A percentile compares a stretch with the other conserved stretches of the same genome.
phyloP scores from a whole-genome alignment of 2,329 filamentous ascomycete species.

The Penicillium oxalicum region DNA sequence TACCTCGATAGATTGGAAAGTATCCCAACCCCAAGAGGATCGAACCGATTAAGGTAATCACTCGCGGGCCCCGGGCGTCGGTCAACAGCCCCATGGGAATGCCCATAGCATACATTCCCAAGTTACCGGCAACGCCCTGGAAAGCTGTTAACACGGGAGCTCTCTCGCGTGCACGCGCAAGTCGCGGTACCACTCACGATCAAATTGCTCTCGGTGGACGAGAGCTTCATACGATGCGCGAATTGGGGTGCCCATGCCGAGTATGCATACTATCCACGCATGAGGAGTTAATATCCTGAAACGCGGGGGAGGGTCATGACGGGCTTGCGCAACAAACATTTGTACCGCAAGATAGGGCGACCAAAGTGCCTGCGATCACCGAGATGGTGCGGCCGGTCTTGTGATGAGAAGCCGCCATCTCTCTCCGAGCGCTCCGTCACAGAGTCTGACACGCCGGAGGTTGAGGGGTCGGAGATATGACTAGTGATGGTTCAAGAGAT shows the following conservation, averaged over 20 bases:
- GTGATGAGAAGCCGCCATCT: conserved; percentile 24
- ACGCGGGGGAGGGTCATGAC: background rate
- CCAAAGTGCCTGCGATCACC: conserved; percentile 75
- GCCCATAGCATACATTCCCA: conserved; percentile 90
- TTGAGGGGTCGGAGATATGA: no score
- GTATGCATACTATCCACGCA: conserved; percentile 74
- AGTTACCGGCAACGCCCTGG: conserved; percentile 50
- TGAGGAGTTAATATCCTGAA: conserved; percentile 9
- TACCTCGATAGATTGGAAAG: conserved; percentile 67
- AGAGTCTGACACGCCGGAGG: no score
- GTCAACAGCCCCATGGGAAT: conserved; percentile 85
- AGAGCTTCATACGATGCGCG: conserved; percentile 75
- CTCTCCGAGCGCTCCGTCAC: conserved; percentile 4
- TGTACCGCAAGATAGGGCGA: conserved; percentile 84
- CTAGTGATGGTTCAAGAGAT: no score
- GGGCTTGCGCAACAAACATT: conserved; percentile 54
- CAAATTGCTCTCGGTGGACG: conserved; percentile 87
- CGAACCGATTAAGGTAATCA: conserved; percentile 69
- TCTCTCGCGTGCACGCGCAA: background rate
- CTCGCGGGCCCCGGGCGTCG: conserved; percentile 72
- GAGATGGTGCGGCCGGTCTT: conserved; percentile 64
- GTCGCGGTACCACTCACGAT: conserved; percentile 55
- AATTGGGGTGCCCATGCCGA: conserved; percentile 97
- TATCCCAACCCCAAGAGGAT: conserved; percentile 72
- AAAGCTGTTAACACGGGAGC: conserved; percentile 24